These are phyloP conservation scores for Erythrophleum fordii DNA, from an alignment of 306 rosid genomes.

Conservation along the genomic window DNA sequence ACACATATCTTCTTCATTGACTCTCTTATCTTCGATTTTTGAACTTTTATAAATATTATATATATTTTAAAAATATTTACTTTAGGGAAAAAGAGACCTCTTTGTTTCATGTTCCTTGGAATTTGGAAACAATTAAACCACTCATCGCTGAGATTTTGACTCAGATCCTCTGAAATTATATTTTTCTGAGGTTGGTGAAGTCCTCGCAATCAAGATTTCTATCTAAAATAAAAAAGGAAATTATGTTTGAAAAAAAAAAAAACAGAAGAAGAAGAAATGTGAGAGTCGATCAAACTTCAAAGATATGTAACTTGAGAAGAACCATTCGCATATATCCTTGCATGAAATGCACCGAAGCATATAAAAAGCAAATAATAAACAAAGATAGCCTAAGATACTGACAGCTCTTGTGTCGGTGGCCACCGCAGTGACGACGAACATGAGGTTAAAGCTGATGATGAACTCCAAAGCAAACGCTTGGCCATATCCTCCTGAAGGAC, in stretches of 20 bases:
- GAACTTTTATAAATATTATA: neutral
- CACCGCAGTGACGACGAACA: constrained; percentile 92
- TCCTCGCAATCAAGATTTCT: too few species aligned
- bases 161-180: too few species aligned
- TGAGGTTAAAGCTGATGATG: constrained; percentile 82
- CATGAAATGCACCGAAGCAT: neutral
- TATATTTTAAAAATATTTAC: too few species aligned
- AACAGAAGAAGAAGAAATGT: too few species aligned
- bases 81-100: too few species aligned
- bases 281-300: too few species aligned
- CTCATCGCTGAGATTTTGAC: neutral
- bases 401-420: constrained; percentile 94
- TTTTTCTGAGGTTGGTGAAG: too few species aligned
- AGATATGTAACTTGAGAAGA: too few species aligned
- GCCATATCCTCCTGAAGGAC: constrained; percentile 70
- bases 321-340: too few species aligned
- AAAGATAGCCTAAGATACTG: constrained; percentile 34
- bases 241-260: too few species aligned
- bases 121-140: neutral
- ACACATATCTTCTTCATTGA: neutral
- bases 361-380: neutral
- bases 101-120: neutral
- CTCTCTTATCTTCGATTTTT: neutral
- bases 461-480: constrained; percentile 86
- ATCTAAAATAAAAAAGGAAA: too few species aligned